Evolutionary conservation across 768 basidiomycete genomes (phyloP).

Genomic region (Lactarius pseudohatsudake): DNA sequence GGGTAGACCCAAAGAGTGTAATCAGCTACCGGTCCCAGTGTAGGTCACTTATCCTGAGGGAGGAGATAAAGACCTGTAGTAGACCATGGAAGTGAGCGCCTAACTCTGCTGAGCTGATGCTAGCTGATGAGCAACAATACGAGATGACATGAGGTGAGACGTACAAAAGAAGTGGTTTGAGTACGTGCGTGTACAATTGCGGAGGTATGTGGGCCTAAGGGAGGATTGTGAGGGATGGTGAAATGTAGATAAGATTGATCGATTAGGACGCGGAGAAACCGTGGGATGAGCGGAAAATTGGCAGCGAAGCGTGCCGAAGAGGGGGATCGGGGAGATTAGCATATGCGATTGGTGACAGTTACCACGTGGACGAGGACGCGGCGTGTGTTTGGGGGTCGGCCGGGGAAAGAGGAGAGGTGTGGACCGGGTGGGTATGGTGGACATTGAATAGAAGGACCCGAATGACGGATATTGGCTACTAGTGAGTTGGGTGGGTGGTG

Average conservation of each 20-base stretch:
- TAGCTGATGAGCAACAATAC: neutral
- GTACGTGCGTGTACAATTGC: neutral
- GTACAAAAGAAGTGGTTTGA: neutral
- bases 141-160: neutral
- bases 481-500: neutral
- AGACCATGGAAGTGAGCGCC: neutral
- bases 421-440: neutral
- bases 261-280: slow-evolving; percentile 12
- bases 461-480: neutral
- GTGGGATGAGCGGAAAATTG: slow-evolving; percentile 4
- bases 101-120: neutral
- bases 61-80: neutral
- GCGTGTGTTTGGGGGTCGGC: neutral
- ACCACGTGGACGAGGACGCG: slow-evolving; percentile 20
- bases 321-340: slow-evolving; percentile 27
- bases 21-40: neutral
- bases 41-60: neutral
- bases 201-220: neutral
- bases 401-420: neutral
- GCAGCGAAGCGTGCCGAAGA: slow-evolving; percentile 8
- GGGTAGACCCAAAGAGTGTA: neutral
- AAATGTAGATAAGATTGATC: slow-evolving; percentile 2
- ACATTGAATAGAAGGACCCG: neutral
- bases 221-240: neutral
- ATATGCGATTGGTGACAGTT: slow-evolving; percentile 24